Evolutionary conservation across 2,329 filamentous ascomycete genomes (phyloP).

Genomic region (Colletotrichum salicis): DNA sequence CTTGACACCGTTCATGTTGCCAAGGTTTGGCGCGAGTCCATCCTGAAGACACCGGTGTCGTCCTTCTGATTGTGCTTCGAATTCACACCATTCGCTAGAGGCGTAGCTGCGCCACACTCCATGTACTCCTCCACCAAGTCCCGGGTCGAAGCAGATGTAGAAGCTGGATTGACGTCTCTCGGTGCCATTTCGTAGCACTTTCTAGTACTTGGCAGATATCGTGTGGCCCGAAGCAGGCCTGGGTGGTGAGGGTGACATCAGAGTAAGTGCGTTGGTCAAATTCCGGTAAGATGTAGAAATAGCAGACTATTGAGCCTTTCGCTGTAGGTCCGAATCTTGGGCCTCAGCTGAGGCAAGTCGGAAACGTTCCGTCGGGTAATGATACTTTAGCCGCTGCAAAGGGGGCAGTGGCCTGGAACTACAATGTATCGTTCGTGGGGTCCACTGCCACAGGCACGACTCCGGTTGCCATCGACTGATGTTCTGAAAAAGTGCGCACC

Average conservation of each 20-base stretch:
- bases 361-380: background rate
- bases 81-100: background rate
- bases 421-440: slow-evolving; percentile 82
- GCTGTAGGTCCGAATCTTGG: background rate
- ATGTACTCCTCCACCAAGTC: background rate
- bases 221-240: background rate
- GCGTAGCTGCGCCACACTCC: background rate
- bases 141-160: background rate
- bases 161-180: background rate
- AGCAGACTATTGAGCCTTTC: background rate
- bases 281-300: background rate
- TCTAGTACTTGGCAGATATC: background rate
- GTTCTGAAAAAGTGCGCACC: slow-evolving; percentile 78
- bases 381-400: slow-evolving; percentile 49
- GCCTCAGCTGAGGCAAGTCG: background rate
- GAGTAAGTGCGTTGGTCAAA: background rate
- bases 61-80: background rate
- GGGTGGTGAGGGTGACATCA: background rate
- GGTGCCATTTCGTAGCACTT: background rate
- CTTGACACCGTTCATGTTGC: background rate
- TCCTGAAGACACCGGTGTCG: background rate
- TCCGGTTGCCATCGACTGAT: slow-evolving; percentile 72
- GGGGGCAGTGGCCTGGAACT: slow-evolving; percentile 68
- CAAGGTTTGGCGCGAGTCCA: too few relatives aligned
- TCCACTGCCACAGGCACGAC: slow-evolving; percentile 67